Conservation (phyloP, 768 basidiomycete genomes). For the Pleurotus tuoliensis region DNA sequence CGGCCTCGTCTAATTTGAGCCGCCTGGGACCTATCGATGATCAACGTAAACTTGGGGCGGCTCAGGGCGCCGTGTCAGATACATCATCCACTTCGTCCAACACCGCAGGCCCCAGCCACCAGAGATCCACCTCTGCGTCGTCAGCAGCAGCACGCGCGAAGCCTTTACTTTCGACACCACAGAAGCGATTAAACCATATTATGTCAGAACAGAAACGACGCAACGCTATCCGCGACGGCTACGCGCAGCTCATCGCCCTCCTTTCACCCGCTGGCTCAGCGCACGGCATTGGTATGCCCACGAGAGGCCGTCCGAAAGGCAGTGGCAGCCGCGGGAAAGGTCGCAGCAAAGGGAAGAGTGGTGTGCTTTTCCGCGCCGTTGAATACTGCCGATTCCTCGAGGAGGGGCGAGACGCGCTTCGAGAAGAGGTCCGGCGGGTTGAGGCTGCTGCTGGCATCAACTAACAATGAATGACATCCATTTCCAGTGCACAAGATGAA, state of each 20-base stretch:
- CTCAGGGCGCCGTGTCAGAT: constrained; percentile 25
- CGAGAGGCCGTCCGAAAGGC: constrained; percentile 77
- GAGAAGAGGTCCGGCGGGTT: constrained; percentile 60
- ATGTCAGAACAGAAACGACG: constrained; percentile 92
- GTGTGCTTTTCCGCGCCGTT: constrained; percentile 81
- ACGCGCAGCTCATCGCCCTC: constrained; percentile 78
- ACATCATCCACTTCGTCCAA: constrained; percentile 19
- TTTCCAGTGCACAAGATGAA: not conserved
- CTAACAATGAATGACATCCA: constrained; percentile 13
- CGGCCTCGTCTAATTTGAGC: constrained; percentile 15
- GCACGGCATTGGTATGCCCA: constrained; percentile 68
- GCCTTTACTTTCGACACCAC: constrained; percentile 73
- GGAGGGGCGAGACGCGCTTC: constrained; percentile 69
- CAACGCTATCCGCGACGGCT: constrained; percentile 88
- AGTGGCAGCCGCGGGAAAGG: constrained; percentile 65
- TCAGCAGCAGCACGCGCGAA: constrained; percentile 39
- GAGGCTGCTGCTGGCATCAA: constrained; percentile 65
- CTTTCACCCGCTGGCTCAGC: constrained; percentile 74
- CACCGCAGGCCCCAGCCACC: constrained; percentile 12
- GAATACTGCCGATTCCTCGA: constrained; percentile 88
- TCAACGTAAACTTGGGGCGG: constrained; percentile 13
- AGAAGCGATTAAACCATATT: constrained; percentile 90
- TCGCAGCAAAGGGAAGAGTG: constrained; percentile 83
- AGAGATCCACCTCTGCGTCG: not conserved
- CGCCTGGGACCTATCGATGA: not conserved